Evolutionary conservation across 1,139 yeast species (phyloP).

Genomic region (Suhomyces coccinellae): DNA sequence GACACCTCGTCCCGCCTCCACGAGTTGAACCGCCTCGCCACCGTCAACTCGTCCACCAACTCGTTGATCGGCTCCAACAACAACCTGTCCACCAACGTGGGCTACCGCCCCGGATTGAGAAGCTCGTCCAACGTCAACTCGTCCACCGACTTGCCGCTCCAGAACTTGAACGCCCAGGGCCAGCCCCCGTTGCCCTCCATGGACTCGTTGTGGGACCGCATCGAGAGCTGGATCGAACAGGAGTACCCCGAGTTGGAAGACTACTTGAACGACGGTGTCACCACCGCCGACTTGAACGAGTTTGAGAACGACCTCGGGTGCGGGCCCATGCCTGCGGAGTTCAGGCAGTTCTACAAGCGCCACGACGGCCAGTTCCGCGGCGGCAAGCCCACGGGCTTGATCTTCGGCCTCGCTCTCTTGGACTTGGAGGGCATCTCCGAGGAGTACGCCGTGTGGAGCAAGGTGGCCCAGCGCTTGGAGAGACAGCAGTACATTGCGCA

Average conservation of each 20-base stretch:
- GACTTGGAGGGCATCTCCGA: slow-evolving; percentile 71
- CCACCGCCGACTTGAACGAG: slow-evolving; percentile 74
- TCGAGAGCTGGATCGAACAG: slow-evolving; percentile 72
- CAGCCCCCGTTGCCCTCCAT: slow-evolving; percentile 74
- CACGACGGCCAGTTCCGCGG: slow-evolving; percentile 85
- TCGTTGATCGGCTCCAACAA: slow-evolving; percentile 25
- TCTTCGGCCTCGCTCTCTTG: slow-evolving; percentile 69
- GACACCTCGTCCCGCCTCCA: slow-evolving; percentile 33
- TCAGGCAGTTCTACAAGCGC: slow-evolving; percentile 69
- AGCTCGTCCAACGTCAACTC: slow-evolving; percentile 29
- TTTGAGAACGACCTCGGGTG: slow-evolving; percentile 70
- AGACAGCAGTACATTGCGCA: slow-evolving; percentile 38
- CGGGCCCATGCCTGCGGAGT: slow-evolving; percentile 66
- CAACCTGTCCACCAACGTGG: slow-evolving; percentile 24
- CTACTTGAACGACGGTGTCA: slow-evolving; percentile 67
- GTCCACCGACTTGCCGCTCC: slow-evolving; percentile 40
- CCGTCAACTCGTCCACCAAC: slow-evolving; percentile 41
- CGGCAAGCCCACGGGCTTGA: slow-evolving; percentile 71
- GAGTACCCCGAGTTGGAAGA: slow-evolving; percentile 81
- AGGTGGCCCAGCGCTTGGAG: slow-evolving; percentile 57
- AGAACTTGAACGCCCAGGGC: slow-evolving; percentile 47
- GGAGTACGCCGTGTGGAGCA: slow-evolving; percentile 74
- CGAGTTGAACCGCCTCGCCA: slow-evolving; percentile 44
- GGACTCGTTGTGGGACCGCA: slow-evolving; percentile 69
- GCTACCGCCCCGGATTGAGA: slow-evolving; percentile 40